Evolutionary conservation across 495 filamentous ascomycete species (phyloP), one percentile per base, ranked within the genome.

Genomic region (Umbilicaria muhlenbergii): DNA sequence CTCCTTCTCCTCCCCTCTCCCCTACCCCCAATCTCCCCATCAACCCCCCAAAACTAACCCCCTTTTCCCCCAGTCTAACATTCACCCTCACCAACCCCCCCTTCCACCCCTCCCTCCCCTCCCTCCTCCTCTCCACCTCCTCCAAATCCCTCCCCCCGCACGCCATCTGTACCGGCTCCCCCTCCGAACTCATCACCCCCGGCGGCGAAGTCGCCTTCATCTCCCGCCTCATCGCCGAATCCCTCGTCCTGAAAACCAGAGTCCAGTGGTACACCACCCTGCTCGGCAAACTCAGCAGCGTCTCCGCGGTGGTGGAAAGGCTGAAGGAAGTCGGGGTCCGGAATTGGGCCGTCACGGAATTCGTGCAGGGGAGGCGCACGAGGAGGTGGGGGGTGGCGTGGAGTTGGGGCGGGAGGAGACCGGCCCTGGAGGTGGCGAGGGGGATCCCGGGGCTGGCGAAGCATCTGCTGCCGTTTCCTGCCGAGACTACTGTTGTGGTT

Each of bases 31-130:
- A 34, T 73, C 92, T 60, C 41, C 69, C 0, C 60, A n/a, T 64
- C 11, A 74, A 77, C 0, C 79, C 82, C 0, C 49, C 61, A 19
- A 58, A 66, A 16, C 94, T 93, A 55, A 48, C 63, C 5, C 63
- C 70, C 3, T 21, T 21, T 21, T 21, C 14, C 14, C 34, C 3
- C 41, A 80, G 73, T 4, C 68, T 93, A 32, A 83, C 94, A 57
- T 95, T 96, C 54, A 79, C 75, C 38, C 93, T 95, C 77, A 87
- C 79, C 60, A 98, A 98, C 51, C 91, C 91, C 1, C 91, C 91
- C 0, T 98, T 98, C 63, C 95, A 94, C 64, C 52, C 69, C 16
- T 88, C 84, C 3, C 64, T 69, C 14, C 59, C 69, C 11, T 83
- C 92, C 32, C 75, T 94, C 60, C 46, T 71, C 1, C 61, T 64